A percentile compares a stretch with the other conserved stretches of the same genome.
Conservation (phyloP, 495 filamentous ascomycete genomes). For the Penicillium odoratum region DNA sequence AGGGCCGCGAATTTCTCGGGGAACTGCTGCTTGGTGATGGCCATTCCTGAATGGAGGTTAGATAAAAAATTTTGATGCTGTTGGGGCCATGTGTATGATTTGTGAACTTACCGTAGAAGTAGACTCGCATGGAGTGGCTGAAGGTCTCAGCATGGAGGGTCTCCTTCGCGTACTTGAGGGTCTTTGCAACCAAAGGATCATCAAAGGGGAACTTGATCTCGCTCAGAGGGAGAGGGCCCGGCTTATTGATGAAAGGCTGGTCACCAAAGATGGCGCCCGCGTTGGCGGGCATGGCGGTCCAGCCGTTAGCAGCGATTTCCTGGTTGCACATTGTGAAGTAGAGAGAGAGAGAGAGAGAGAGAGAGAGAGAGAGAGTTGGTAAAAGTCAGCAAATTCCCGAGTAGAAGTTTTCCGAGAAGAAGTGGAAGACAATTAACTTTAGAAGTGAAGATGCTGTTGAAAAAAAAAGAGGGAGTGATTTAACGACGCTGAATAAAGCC, state of each 20-base stretch:
- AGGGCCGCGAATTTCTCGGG: constrained; percentile 18
- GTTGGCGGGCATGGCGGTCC: constrained; percentile 27
- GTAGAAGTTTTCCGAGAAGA: too few species aligned
- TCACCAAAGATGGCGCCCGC: constrained; percentile 30
- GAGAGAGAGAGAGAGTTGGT: too few species aligned
- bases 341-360: background rate
- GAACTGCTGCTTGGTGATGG: constrained; percentile 31
- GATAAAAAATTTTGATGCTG: background rate
- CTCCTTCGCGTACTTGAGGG: constrained; percentile 22
- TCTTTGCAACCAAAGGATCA: constrained; percentile 23
- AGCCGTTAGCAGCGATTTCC: constrained; percentile 28
- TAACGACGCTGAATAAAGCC: too few species aligned
- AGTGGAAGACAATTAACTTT: too few species aligned
- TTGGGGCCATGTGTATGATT: background rate
- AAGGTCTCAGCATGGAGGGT: constrained; percentile 50
- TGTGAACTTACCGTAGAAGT: constrained; percentile 55
- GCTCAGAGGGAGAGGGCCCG: constrained; percentile 11
- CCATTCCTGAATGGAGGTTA: constrained; percentile 21
- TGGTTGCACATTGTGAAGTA: constrained; percentile 24
- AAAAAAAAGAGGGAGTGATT: too few species aligned
- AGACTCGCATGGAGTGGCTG: constrained; percentile 76
- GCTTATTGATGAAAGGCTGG: constrained; percentile 22
- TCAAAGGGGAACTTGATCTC: constrained; percentile 28
- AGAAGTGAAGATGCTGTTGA: too few species aligned
- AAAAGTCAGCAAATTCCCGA: too few species aligned